Evolutionary conservation across 768 basidiomycete genomes (phyloP), one percentile per base, ranked within the genome.

Genomic region (Leccinum barrowsii): DNA sequence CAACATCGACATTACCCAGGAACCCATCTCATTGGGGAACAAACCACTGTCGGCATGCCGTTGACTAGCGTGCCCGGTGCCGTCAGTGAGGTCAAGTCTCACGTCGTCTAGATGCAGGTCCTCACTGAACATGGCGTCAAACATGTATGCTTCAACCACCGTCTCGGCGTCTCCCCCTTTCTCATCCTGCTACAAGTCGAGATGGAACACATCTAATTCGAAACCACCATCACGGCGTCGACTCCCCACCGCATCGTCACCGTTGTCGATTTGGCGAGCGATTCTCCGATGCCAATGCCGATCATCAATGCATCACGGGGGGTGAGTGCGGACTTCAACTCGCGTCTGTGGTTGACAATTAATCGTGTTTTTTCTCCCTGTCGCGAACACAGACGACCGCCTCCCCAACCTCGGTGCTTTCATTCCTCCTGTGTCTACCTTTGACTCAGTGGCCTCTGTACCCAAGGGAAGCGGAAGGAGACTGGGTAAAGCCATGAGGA

Each of bases 201-300:
- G 80, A 92, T 96, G 89, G 69, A 86, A 68, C 87, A 97, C 75
- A 98, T 94, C 74, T 96, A 92, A 92, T 98, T 98, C 66, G 94
- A 98, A 73, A 84, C 93, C 4, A 82, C 91, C 21, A 87, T 99
- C 44, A 86, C 90, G 11, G 85, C 84, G 1, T 70, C 75, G 26
- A 72, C 80, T 17, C 90, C 92, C 24, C 87, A 93, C 69, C 81
- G 85, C 60, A 86, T 94, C 63, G 76, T 98, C 66, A 86, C 88
- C 26, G 92, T 95, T 35, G 91, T 96, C 60, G 96, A 98, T 70
- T 98, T 94, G 95, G 94, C 88, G 1, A 87, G 89, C 19, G 93
- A 95, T 69, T 82, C 89, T 3, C 80, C 82, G 4, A 70, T 83
- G 64, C 71, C 72, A 21, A 61, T 73, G 50, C 56, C 58, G 4